Base-by-base conservation (phyloP, 169 alveolate genomes). In the Cryptosporidium xiaoi region DNA sequence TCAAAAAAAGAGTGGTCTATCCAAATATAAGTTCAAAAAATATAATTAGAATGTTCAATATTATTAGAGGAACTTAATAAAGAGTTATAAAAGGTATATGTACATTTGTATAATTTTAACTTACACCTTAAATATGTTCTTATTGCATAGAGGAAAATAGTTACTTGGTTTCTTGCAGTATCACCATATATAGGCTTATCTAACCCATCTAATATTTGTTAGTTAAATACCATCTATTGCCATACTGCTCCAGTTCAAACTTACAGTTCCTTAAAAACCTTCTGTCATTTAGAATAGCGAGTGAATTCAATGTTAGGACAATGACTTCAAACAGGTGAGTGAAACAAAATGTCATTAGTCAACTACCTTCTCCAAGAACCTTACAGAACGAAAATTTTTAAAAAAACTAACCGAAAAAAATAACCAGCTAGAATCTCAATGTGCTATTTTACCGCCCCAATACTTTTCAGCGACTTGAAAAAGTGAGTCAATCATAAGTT, bases 161-260 rank as follows among this genome's bases (percentile, higher is more conserved):
- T 62, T 56, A 77, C 40, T 40, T 77, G 87, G 27, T 77, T 56
- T 77, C 44, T 77, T 46, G 71, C 87, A 20, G 77, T 62, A 36
- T 77, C 87, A 2, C 87, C 87, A 44, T 77, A 77, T 44, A 77
- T 77, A 12, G 87, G 87, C 40, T 77, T 77, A 40, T 77, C 87
- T 12, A 77, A 65, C 13, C 87, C 87, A 60, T 77, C 87, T 77
- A n/a, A 13, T 27, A 27, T 27, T 62, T 27, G 18, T 62, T 62
- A 62, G 16, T 62, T 15, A 13, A 24, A 58, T 18, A 24, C 18
- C 10, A 24, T 40, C 1, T 15, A n/a, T n/a, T 4, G 31, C 7
- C 16, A 20, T n/a, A 31, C 8, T 8, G 16, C 13, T 33, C 12
- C 27, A 34, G 10, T 50, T n/a, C 10, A 7, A 67, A 69, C 87